Evolutionary conservation across 2,329 filamentous ascomycete genomes (phyloP), one percentile per base, ranked within the genome.

Genomic region (Microascus cirrosus): DNA sequence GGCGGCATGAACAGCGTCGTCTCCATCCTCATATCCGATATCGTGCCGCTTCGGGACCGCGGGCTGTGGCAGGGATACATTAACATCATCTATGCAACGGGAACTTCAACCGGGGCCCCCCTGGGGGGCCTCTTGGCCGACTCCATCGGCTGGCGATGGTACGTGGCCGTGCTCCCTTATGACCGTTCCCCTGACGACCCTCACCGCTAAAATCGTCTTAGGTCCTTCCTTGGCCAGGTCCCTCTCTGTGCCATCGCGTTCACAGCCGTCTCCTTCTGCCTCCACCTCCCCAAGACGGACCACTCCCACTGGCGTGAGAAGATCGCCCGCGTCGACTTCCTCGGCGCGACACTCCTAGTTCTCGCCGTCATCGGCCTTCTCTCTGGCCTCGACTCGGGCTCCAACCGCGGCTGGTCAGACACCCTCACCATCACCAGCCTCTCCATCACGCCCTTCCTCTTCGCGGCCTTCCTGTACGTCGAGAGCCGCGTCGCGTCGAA

Each of bases 141-240:
- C 68, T 81, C 77, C 4, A 78, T 91, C 56, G 86, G 87, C 36
- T 91, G 88, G 88, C 75, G 88, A 62, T 90, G 86, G 84, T 83
- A 71, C 66, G 74, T 66, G 52, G 53, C 54, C 15, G 11, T 15
- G 12, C 6, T 32, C 10, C 42, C 25, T 22, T 13, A 2, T 50
- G 10, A 10, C 52, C 24, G 32, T 24, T 66, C 42, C 18, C 63
- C 50, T 69, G 66, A 66, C 62, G 77, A 75, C 82, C 69, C 42
- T 50, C 24, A 32, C 24, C 67, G 63, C 58, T 60, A 61, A 62
- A 8, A 59, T 25, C 20, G 51, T 32, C 18, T 35, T 24, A 84
- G 81, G 85, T 80, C 87, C 0, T 93, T 94, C 66, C 69, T 89
- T 13, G 77, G 77, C 2, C 89, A 93, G 67, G 70, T 82, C 0